Evolutionary conservation across 179 eudicot species (phyloP), one percentile per base, ranked within the genome.

Genomic region (Silene coronaria): DNA sequence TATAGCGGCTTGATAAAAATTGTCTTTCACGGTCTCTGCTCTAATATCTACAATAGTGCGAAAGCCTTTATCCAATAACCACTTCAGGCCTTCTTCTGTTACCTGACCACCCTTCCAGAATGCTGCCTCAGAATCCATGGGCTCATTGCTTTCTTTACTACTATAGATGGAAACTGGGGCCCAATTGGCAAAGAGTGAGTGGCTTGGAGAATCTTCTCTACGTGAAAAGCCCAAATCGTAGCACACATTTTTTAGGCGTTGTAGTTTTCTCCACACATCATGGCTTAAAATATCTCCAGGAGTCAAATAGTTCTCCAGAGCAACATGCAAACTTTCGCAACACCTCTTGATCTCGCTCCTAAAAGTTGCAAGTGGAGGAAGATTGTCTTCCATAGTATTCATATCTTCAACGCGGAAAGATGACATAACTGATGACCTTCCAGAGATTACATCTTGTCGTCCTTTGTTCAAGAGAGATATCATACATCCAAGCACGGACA

Each of bases 401-500:
- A 86, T 74, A 66, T 88, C 95, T 48, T 85, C 72, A 69, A 83
- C 86, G 26, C 83, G 84, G 60, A 79, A 88, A 72, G 89, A 82
- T 28, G 81, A 64, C 84, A 87, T 84, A 28, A 84, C 14, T 4
- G 93, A 88, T 26, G 97, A 87, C 77, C 99, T 83, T 51, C 97
- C 99, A 22, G 91, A 86, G 62, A 95, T 87, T 70, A 95, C 96
- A 82, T 92, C 99, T 72, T 89, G 93, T 55, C 90, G 85, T 77
- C 93, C 97, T 85, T 92, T 91, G 72, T 95, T 91, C 51, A 92
- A 78, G 26, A 95, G 97, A 64, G 95, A 91, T 21, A 92, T 85
- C 97, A 95, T 95, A 84, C 99, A 92, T 72, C 99, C 99, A 76
- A 95, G 97, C 63, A 95, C 96, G 0, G 99, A 86, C 9, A 91